These are phyloP conservation scores for Corylus avellana DNA, from an alignment of 306 rosid genomes.

Conservation along the genomic window DNA sequence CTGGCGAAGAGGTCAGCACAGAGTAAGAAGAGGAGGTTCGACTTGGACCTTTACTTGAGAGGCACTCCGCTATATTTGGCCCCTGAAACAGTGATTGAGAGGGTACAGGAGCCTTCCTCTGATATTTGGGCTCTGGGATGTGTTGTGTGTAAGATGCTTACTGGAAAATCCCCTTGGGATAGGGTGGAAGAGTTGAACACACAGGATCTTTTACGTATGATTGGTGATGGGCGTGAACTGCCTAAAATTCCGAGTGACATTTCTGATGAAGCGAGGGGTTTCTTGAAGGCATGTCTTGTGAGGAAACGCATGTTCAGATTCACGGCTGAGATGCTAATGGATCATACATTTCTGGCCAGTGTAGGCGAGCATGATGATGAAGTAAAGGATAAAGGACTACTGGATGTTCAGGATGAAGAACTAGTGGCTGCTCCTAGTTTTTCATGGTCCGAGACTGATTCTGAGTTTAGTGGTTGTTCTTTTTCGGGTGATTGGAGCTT, in stretches of 20 bases:
- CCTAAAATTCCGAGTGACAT: conserved; percentile 19
- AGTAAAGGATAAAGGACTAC: background rate
- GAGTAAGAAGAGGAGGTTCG: background rate
- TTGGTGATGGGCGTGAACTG: background rate
- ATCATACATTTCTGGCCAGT: conserved; percentile 1
- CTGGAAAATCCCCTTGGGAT: conserved; percentile 22
- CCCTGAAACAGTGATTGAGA: conserved; percentile 20
- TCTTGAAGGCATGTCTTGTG: conserved; percentile 32
- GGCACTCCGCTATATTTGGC: conserved; percentile 32
- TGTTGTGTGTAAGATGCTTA: conserved; percentile 32
- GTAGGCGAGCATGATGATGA: background rate
- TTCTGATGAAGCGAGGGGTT: conserved; percentile 18
- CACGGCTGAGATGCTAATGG: conserved; percentile 35
- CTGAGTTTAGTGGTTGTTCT: background rate
- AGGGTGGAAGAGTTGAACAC: background rate
- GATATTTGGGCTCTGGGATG: conserved; percentile 45
- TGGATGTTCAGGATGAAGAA: background rate
- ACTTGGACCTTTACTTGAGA: conserved; percentile 15
- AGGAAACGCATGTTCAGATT: conserved; percentile 13
- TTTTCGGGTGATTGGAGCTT: background rate
- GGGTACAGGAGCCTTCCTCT: conserved; percentile 15
- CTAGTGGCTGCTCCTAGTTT: background rate
- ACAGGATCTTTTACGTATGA: background rate
- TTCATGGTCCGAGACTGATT: background rate
- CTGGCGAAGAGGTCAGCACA: conserved; percentile 10